Evolutionary conservation across 192 early-diverging fungal species (phyloP).

Genomic region (Linnemannia exigua): DNA sequence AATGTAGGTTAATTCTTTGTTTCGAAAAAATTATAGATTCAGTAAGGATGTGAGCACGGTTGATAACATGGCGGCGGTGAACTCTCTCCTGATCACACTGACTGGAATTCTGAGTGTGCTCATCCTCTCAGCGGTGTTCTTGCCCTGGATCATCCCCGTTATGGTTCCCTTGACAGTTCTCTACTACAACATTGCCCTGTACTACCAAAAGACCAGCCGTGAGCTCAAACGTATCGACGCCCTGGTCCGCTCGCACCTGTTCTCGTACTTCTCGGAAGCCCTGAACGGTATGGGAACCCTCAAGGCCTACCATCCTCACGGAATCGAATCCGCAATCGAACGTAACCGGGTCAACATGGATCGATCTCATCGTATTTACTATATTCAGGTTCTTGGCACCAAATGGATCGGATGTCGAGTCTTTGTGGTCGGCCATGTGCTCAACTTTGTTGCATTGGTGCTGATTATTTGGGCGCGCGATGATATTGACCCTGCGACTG

Average conservation of each 20-base stretch:
- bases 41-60: conserved; percentile 87
- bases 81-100: conserved; percentile 63
- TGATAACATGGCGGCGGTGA: conserved; percentile 73
- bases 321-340: conserved; percentile 34
- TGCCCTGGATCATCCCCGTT: conserved; percentile 64
- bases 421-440: conserved; percentile 10
- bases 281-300: conserved; percentile 73
- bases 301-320: conserved; percentile 73
- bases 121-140: conserved; percentile 57
- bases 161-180: conserved; percentile 63
- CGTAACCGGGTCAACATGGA: conserved; percentile 37
- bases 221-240: conserved; percentile 79
- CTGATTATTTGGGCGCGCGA: conserved; percentile 67
- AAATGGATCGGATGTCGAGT: conserved; percentile 32
- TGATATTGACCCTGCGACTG: conserved; percentile 80
- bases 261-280: conserved; percentile 71
- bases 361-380: conserved; percentile 24
- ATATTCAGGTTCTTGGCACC: neutral
- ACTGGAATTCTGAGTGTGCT: conserved; percentile 70
- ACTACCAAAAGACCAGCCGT: conserved; percentile 71
- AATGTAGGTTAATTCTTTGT: too few species aligned
- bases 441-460: conserved; percentile 30
- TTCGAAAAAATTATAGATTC: conserved; percentile 75
- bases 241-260: conserved; percentile 70
- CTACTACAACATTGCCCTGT: conserved; percentile 67